Evolutionary conservation across 768 basidiomycete genomes (phyloP).

Genomic region (Baorangia bicolor): DNA sequence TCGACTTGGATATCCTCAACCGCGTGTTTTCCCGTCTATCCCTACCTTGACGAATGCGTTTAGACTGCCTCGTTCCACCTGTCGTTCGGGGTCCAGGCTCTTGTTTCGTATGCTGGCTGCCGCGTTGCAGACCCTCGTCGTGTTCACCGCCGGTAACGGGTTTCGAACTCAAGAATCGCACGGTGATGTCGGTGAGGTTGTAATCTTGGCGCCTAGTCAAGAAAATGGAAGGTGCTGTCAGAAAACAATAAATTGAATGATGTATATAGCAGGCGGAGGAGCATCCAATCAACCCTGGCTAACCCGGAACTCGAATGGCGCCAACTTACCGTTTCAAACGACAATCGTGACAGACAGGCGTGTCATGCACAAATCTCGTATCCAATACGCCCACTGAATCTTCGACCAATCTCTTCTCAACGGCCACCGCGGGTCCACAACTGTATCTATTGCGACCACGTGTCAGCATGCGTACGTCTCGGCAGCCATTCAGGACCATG

Average conservation of each 20-base stretch:
- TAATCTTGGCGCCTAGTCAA: constrained; percentile 43
- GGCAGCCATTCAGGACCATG: constrained; percentile 1
- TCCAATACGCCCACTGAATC: constrained; percentile 31
- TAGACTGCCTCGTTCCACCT: constrained; percentile 61
- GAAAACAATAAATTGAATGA: constrained; percentile 7
- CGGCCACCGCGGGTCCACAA: constrained; percentile 51
- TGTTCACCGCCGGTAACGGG: constrained; percentile 32
- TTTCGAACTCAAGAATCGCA: constrained; percentile 44
- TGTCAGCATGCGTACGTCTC: constrained; percentile 17
- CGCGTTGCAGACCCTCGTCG: constrained; percentile 27
- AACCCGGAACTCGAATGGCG: constrained; percentile 6
- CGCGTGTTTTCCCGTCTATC: constrained; percentile 49
- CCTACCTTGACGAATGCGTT: constrained; percentile 61
- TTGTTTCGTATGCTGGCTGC: constrained; percentile 28
- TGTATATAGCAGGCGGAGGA: constrained; percentile 3
- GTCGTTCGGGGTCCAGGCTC: constrained; percentile 38
- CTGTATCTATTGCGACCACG: constrained; percentile 46
- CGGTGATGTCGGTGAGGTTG: constrained; percentile 58
- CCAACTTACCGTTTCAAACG: constrained; percentile 51
- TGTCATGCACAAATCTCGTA: constrained; percentile 44
- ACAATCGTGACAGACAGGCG: constrained; percentile 61
- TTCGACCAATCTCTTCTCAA: constrained; percentile 38
- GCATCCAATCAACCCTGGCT: constrained; percentile 5
- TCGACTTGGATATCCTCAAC: constrained; percentile 59
- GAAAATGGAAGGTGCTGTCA: constrained; percentile 20